Evolutionary conservation across 2,329 filamentous ascomycete species (phyloP).

Genomic region (Mycosphaerelloides madeirae): DNA sequence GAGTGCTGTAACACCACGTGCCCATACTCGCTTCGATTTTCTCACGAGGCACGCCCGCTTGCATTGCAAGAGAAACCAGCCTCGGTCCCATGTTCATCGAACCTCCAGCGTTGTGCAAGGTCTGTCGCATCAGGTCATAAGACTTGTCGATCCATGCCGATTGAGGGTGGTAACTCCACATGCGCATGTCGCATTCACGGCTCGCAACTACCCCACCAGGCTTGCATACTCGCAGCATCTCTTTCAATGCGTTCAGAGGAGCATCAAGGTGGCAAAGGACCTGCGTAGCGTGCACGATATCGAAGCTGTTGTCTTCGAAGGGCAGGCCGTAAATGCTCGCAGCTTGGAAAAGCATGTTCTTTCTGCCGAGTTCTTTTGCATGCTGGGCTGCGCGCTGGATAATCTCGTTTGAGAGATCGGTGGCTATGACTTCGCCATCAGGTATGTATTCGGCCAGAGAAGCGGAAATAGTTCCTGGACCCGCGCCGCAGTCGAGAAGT

Average conservation of each 20-base stretch:
- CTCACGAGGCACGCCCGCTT: slow-evolving; percentile 36
- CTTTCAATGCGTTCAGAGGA: slow-evolving; percentile 47
- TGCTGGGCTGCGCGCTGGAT: slow-evolving; percentile 37
- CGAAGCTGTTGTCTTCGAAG: slow-evolving; percentile 48
- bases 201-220: slow-evolving; percentile 50
- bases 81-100: slow-evolving; percentile 23
- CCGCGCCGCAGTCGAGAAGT: slow-evolving; percentile 46
- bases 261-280: slow-evolving; percentile 54
- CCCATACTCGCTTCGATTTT: slow-evolving; percentile 38
- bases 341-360: slow-evolving; percentile 38
- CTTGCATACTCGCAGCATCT: slow-evolving; percentile 53
- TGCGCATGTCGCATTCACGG: slow-evolving; percentile 39
- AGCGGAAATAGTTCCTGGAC: slow-evolving; percentile 46
- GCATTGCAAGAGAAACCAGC: slow-evolving; percentile 32
- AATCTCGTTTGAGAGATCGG: slow-evolving; percentile 43
- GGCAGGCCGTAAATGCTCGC: slow-evolving; percentile 34
- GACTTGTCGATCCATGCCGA: slow-evolving; percentile 33
- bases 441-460: slow-evolving; percentile 42
- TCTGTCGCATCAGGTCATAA: slow-evolving; percentile 32
- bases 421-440: slow-evolving; percentile 41
- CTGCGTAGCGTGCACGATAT: slow-evolving; percentile 57
- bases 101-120: slow-evolving; percentile 27
- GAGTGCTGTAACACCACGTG: slow-evolving; percentile 41
- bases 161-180: slow-evolving; percentile 36
- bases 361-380: slow-evolving; percentile 34